Conservation (phyloP, 768 basidiomycete species). For the Epithele typhae region DNA sequence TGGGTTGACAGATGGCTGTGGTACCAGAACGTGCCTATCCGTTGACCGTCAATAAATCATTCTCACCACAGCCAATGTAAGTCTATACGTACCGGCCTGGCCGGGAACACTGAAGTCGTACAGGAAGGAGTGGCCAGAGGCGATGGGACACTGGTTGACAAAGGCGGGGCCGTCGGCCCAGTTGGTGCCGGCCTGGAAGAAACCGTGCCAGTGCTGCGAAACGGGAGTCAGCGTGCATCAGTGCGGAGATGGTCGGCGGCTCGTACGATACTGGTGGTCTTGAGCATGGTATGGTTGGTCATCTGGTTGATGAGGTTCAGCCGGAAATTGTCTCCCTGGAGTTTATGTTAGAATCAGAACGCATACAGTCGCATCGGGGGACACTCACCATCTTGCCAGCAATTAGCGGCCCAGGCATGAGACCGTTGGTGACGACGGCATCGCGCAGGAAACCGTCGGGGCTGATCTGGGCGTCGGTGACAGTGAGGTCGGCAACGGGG, state of each 20-base stretch:
- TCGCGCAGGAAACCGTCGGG: constrained; percentile 26
- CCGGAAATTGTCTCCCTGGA: constrained; percentile 18
- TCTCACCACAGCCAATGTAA: neutral
- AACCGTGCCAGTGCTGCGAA: constrained; percentile 41
- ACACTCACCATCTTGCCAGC: constrained; percentile 13
- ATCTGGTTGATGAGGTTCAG: constrained; percentile 17
- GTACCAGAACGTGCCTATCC: constrained; percentile 32
- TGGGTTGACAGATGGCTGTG: constrained; percentile 38
- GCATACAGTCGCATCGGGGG: too few species aligned
- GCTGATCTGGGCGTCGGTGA: constrained; percentile 15
- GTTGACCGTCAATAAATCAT: too few species aligned
- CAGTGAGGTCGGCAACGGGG: constrained; percentile 14
- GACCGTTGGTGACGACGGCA: constrained; percentile 15
- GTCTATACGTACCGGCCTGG: constrained; percentile 19
- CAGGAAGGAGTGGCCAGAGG: constrained; percentile 32
- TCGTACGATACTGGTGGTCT: constrained; percentile 16
- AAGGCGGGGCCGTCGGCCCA: constrained; percentile 43
- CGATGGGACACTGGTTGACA: constrained; percentile 36
- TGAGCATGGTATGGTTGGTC: constrained; percentile 17
- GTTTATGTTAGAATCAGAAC: too few species aligned
- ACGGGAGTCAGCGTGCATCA: neutral
- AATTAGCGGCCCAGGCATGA: constrained; percentile 16
- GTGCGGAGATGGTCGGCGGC: neutral
- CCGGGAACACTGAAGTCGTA: constrained; percentile 31
- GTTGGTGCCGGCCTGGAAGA: constrained; percentile 38